Conservation (phyloP, 208 protist genomes). For the Giardia duodenalis region DNA sequence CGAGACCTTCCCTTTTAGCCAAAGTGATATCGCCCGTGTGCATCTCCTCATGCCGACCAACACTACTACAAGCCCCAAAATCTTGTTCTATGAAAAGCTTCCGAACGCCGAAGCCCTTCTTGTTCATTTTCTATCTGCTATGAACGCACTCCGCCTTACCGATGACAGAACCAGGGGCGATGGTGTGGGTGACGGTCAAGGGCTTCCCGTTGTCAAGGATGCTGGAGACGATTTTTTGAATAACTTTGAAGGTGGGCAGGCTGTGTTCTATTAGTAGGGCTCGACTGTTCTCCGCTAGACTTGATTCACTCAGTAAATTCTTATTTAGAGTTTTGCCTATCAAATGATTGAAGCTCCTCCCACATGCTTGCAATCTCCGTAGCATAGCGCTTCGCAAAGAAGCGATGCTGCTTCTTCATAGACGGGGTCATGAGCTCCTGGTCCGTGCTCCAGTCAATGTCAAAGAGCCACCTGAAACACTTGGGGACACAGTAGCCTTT, state of each 20-base stretch:
- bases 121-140: not conserved
- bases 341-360: not conserved
- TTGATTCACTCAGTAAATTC: too few species aligned
- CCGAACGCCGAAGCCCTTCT: not conserved
- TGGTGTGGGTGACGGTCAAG: not conserved
- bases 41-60: not conserved
- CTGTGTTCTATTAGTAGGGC: not conserved
- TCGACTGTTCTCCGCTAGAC: too few species aligned
- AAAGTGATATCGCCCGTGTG: not conserved
- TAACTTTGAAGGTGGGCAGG: not conserved
- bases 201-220: not conserved
- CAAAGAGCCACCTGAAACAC: not conserved
- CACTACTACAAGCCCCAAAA: not conserved
- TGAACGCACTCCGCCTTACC: not conserved
- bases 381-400: not conserved
- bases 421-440: not conserved
- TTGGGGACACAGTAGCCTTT: constrained; percentile 24
- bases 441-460: constrained; percentile 18
- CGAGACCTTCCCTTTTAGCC: not conserved
- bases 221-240: not conserved
- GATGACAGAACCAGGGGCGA: not conserved
- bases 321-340: too few species aligned
- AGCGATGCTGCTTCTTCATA: constrained; percentile 17
- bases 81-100: not conserved
- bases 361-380: not conserved